phyloP scores from a whole-genome alignment of 371 early-diverging fungal genomes.

The Conidiobolus coronatus region DNA sequence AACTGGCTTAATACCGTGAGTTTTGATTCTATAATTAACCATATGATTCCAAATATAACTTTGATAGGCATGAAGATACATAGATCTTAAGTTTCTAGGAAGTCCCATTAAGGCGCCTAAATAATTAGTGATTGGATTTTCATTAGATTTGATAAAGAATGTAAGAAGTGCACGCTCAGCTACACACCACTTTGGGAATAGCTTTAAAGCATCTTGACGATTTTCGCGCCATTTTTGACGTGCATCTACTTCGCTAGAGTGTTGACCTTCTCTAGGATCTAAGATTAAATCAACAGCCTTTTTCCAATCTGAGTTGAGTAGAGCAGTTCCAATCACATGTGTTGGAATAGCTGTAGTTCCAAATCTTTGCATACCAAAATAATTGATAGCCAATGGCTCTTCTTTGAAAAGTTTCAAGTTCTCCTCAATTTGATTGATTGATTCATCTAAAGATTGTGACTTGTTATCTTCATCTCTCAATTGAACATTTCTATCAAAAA shows the following conservation, averaged over 20 bases:
- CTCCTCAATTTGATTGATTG: conserved; percentile 15
- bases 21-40: conserved; percentile 46
- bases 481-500: conserved; percentile 11
- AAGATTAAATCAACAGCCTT: conserved; percentile 57
- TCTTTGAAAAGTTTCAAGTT: conserved; percentile 32
- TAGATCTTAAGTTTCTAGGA: conserved; percentile 60
- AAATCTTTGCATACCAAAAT: conserved; percentile 96
- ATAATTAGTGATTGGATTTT: conserved; percentile 13
- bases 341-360: conserved; percentile 73
- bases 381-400: conserved; percentile 80
- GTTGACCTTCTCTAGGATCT: conserved; percentile 45
- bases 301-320: conserved; percentile 54
- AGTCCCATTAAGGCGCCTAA: conserved; percentile 42
- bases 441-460: background rate
- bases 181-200: conserved; percentile 39
- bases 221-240: conserved; percentile 45
- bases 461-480: conserved; percentile 4
- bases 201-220: conserved; percentile 24
- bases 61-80: conserved; percentile 97
- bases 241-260: conserved; percentile 27
- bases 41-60: conserved; percentile 87
- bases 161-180: conserved; percentile 33
- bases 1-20: conserved; percentile 47
- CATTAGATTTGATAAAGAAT: conserved; percentile 16
- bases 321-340: conserved; percentile 61